phyloP scores from a whole-genome alignment of 2,329 filamentous ascomycete species.

The Amylocarpus encephaloides region DNA sequence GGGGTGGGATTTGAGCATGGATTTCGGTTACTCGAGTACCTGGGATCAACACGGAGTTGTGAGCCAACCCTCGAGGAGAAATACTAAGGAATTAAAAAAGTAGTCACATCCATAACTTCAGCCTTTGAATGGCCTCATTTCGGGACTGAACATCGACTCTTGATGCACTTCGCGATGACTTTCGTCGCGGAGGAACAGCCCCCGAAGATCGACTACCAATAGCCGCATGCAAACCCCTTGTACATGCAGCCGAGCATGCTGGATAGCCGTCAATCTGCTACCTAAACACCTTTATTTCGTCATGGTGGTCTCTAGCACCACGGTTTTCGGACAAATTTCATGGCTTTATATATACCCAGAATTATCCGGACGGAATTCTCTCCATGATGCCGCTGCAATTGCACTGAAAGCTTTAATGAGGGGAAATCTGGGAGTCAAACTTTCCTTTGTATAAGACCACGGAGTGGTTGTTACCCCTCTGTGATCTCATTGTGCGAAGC shows the following conservation, averaged over 20 bases:
- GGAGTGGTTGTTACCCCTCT: too few species aligned
- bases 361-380: not conserved
- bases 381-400: not conserved
- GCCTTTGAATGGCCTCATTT: not conserved
- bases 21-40: not conserved
- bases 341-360: not conserved
- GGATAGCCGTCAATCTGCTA: too few species aligned
- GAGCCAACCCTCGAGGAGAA: too few species aligned
- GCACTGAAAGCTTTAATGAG: not conserved
- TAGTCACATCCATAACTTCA: not conserved
- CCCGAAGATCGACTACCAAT: not conserved
- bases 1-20: too few species aligned
- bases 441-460: too few species aligned
- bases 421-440: not conserved
- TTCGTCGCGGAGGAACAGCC: conserved; percentile 1
- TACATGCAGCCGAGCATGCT: too few species aligned
- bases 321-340: too few species aligned
- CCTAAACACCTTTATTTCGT: too few species aligned
- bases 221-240: not conserved
- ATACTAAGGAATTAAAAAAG: too few species aligned
- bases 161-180: conserved; percentile 1
- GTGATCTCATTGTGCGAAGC: too few species aligned
- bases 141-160: not conserved
- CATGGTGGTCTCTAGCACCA: too few species aligned
- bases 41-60: not conserved